phyloP scores from a whole-genome alignment of 2,329 filamentous ascomycete genomes.

The Cordyceps tenuipes region DNA sequence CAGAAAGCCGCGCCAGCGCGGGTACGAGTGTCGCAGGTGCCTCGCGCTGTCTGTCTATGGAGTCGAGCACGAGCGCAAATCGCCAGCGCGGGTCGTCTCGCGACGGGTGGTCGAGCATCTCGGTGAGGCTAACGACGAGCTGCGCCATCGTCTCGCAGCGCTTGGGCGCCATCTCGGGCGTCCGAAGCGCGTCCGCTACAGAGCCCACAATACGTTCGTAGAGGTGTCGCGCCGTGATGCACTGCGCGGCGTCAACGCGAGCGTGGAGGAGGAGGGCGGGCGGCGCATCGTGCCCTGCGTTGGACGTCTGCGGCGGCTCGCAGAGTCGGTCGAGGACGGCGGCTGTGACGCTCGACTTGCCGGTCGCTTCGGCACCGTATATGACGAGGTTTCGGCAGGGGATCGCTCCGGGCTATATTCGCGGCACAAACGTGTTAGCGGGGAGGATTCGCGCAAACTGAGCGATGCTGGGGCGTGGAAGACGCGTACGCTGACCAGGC shows the following conservation, averaged over 20 bases:
- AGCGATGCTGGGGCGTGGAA: background rate
- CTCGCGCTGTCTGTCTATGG: constrained; percentile 77
- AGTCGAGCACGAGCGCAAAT: constrained; percentile 81
- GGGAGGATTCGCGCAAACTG: background rate
- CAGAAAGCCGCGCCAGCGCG: constrained; percentile 71
- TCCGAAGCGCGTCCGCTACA: constrained; percentile 44
- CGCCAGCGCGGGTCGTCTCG: constrained; percentile 35
- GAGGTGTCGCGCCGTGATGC: constrained; percentile 69
- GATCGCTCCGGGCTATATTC: constrained; percentile 50
- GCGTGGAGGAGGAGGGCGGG: constrained; percentile 43
- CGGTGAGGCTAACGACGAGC: constrained; percentile 63
- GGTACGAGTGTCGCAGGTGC: constrained; percentile 69
- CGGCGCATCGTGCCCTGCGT: background rate
- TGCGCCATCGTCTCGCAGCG: constrained; percentile 76
- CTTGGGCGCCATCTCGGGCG: constrained; percentile 38
- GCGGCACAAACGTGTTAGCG: background rate
- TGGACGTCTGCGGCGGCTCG: constrained; percentile 13
- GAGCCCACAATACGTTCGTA: constrained; percentile 61
- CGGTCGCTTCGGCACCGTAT: constrained; percentile 79
- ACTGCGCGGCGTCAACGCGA: constrained; percentile 63
- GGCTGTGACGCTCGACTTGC: constrained; percentile 66
- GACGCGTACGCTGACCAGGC: constrained; percentile 38
- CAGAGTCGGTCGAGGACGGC: constrained; percentile 30
- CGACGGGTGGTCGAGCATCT: constrained; percentile 44
- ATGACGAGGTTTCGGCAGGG: constrained; percentile 67